phyloP scores from a whole-genome alignment of 192 early-diverging fungal species.

The Backusella australiensis region DNA sequence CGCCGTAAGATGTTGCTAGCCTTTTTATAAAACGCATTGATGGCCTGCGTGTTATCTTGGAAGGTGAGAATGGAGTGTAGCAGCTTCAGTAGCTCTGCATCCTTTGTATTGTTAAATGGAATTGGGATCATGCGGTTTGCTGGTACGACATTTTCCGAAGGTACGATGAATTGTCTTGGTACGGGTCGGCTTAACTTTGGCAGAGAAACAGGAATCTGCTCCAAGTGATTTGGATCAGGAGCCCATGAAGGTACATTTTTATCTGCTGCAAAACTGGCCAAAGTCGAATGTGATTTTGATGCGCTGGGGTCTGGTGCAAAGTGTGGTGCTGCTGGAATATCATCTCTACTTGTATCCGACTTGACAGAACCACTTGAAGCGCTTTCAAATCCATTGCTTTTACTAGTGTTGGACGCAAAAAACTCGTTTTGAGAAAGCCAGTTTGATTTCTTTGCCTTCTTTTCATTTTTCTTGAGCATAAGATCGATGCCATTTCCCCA shows the following conservation, averaged over 20 bases:
- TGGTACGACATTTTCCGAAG: neutral
- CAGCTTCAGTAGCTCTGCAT: neutral
- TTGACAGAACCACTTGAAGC: neutral
- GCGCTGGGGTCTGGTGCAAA: neutral
- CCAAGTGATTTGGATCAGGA: neutral
- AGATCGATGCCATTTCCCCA: constrained; percentile 14
- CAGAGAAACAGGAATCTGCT: neutral
- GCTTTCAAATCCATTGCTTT: neutral
- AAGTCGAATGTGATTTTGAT: neutral
- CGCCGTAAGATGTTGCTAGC: neutral
- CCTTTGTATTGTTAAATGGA: neutral
- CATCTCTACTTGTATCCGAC: neutral
- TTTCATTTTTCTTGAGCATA: neutral
- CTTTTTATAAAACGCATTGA: neutral
- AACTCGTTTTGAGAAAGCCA: constrained; percentile 8
- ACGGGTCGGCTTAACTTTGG: neutral
- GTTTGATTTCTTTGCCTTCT: neutral
- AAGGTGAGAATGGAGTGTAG: neutral
- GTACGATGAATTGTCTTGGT: neutral
- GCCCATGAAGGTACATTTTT: neutral
- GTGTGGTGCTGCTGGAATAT: neutral
- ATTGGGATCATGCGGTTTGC: neutral
- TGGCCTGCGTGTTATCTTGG: neutral
- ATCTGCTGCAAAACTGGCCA: neutral
- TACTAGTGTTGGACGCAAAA: neutral